Evolutionary conservation across 108 stramenopile species (phyloP).

Genomic region (Cyclotella kingstonii): DNA sequence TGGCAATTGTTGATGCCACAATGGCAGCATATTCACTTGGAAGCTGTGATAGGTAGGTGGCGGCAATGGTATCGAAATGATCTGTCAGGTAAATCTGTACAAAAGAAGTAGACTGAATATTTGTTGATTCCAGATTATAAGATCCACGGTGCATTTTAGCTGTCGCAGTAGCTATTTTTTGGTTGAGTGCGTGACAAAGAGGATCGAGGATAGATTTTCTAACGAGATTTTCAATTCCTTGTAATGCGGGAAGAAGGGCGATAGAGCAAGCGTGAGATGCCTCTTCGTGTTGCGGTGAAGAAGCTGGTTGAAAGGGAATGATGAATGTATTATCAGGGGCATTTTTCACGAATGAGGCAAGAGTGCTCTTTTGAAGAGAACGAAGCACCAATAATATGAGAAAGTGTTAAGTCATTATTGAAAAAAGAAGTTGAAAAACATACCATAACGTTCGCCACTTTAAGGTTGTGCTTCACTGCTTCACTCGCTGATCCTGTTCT

Average conservation of each 20-base stretch:
- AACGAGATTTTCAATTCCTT: constrained; percentile 76
- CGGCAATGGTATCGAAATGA: constrained; percentile 59
- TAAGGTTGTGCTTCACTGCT: constrained; percentile 72
- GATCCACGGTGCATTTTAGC: constrained; percentile 79
- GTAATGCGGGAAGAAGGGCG: constrained; percentile 63
- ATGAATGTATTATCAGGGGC: constrained; percentile 81
- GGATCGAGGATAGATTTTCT: constrained; percentile 56
- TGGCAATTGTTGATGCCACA: constrained; percentile 72
- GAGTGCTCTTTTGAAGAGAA: constrained; percentile 15
- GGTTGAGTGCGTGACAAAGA: constrained; percentile 68
- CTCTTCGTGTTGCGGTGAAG: constrained; percentile 76
- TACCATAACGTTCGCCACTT: constrained; percentile 68
- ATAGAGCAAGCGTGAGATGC: constrained; percentile 67
- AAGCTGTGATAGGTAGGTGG: constrained; percentile 56
- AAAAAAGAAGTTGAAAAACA: constrained; percentile 2
- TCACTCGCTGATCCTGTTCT: constrained; percentile 56
- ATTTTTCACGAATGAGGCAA: constrained; percentile 47
- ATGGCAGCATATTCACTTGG: constrained; percentile 60
- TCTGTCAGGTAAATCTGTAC: constrained; percentile 66
- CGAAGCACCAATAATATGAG: too few relatives aligned
- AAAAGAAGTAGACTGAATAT: constrained; percentile 50
- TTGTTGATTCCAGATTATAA: constrained; percentile 47
- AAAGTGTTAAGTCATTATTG: too few relatives aligned
- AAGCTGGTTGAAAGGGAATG: constrained; percentile 81
- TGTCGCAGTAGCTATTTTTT: constrained; percentile 50